Percentiles rank a stretch among this genome's conserved stretches.
Conservation (phyloP, 495 filamentous ascomycete genomes). For the Daldinia bambusicola region DNA sequence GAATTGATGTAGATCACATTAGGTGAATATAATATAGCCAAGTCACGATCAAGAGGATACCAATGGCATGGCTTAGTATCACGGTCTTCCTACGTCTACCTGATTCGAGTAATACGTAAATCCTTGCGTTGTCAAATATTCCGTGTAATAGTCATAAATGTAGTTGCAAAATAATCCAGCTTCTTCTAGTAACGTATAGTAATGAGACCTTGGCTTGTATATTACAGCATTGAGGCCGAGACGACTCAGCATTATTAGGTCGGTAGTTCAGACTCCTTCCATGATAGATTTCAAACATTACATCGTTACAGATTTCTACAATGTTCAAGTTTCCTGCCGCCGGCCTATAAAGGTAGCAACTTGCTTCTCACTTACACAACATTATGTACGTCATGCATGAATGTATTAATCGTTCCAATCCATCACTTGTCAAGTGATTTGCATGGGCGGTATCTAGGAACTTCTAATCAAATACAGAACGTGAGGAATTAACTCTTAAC, state of each 20-base stretch:
- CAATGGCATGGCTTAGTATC: too few relatives aligned
- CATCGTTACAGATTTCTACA: neutral
- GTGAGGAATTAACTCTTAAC: neutral
- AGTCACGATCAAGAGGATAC: too few relatives aligned
- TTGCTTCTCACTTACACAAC: neutral
- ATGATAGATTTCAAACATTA: neutral
- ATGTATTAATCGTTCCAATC: neutral
- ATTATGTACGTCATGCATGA: neutral
- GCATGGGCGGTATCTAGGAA: neutral
- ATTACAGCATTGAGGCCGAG: neutral
- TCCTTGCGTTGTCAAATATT: neutral
- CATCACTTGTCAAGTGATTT: neutral
- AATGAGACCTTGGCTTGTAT: neutral
- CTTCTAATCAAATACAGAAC: neutral
- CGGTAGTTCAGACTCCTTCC: neutral
- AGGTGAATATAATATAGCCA: too few relatives aligned
- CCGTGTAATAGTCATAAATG: neutral
- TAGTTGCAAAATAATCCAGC: neutral
- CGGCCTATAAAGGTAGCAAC: neutral
- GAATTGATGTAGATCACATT: too few relatives aligned
- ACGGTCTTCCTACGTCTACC: too few relatives aligned
- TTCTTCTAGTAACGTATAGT: neutral
- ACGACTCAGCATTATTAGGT: neutral
- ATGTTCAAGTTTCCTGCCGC: neutral
- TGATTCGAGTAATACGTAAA: too few relatives aligned